These are phyloP conservation scores for Ceratocystis diversiconidia DNA, from an alignment of 2,329 filamentous ascomycete genomes.

Conservation along the genomic window DNA sequence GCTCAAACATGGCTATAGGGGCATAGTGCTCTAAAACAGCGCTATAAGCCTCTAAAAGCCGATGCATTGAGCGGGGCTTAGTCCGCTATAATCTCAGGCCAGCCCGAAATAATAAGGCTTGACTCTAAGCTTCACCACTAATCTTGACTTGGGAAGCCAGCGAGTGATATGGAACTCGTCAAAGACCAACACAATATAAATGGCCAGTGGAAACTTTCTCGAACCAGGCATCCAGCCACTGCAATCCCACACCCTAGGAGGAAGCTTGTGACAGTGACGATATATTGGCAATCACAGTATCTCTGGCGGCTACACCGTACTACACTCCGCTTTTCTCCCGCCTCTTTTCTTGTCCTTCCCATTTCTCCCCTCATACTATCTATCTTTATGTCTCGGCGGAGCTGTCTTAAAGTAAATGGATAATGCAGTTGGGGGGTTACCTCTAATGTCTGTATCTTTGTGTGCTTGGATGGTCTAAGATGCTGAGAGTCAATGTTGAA, in stretches of 20 bases:
- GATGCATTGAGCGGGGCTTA: background rate
- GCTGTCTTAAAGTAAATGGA: background rate
- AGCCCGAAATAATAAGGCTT: background rate
- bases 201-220: background rate
- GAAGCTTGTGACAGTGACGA: constrained; percentile 6
- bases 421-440: constrained; percentile 1
- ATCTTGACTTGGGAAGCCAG: background rate
- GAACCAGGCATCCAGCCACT: background rate
- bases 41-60: background rate
- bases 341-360: constrained; percentile 1
- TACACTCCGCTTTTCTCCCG: background rate
- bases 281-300: constrained; percentile 2
- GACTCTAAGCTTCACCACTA: background rate
- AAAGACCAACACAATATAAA: background rate
- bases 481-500: constrained; percentile 5
- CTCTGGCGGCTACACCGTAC: constrained; percentile 4
- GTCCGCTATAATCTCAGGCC: background rate
- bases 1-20: background rate
- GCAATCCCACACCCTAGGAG: background rate
- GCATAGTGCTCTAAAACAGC: background rate
- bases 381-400: background rate
- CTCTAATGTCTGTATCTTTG: background rate
- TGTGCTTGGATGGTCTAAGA: background rate
- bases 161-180: background rate
- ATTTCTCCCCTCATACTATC: background rate